Conservation (phyloP, 2,329 filamentous ascomycete species). For the Diplodia sapinea region DNA sequence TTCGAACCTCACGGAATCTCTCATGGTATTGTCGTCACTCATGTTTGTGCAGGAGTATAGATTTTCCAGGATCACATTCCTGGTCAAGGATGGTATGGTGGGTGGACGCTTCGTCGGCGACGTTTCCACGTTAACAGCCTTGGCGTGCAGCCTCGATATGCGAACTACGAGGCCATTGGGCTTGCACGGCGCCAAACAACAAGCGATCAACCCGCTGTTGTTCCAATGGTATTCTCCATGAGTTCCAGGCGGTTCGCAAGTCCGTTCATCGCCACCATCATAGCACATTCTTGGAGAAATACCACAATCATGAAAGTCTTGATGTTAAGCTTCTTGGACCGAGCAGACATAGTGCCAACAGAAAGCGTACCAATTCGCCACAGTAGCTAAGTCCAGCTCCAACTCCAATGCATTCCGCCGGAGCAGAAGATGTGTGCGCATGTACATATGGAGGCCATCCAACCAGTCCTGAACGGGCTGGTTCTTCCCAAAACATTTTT, state of each 20-base stretch:
- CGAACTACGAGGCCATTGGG: no score
- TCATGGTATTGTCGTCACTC: no score
- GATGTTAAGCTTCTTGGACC: neutral
- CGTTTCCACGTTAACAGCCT: no score
- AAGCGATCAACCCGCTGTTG: no score
- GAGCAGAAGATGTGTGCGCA: neutral
- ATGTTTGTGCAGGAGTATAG: no score
- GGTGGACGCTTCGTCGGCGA: no score
- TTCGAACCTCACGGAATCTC: no score
- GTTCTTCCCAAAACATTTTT: neutral
- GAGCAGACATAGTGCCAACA: neutral
- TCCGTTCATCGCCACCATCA: neutral
- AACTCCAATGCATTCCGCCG: neutral
- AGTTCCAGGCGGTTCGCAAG: neutral
- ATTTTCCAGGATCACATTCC: no score
- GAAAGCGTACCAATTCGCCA: neutral
- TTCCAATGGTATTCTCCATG: no score
- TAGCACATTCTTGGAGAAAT: neutral
- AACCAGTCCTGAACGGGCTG: neutral
- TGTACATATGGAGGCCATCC: neutral
- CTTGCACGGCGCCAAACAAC: no score
- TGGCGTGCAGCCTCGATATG: no score
- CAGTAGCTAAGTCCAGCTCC: neutral
- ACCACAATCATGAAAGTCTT: neutral
- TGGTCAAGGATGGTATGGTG: no score